Percentiles rank a stretch among this genome's conserved stretches.
These are phyloP conservation scores for Magnolia kwangsiensis DNA, from an alignment of 164 flowering plant genomes.

Conservation along the genomic window DNA sequence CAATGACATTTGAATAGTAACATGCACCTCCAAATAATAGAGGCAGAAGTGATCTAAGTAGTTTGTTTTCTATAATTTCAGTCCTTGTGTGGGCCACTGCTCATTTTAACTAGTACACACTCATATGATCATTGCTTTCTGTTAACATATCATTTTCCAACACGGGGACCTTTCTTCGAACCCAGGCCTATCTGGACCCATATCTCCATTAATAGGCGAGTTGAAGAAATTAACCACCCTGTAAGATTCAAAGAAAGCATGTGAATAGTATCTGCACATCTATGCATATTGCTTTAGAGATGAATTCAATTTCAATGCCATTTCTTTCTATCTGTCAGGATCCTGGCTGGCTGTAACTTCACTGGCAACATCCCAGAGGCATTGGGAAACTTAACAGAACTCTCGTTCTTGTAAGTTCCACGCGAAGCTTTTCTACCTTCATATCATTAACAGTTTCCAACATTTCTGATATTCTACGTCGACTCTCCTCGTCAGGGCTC, in stretches of 20 bases:
- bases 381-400: slow-evolving; percentile 60
- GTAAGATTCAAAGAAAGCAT: slow-evolving; percentile 38
- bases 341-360: slow-evolving; percentile 81
- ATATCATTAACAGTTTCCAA: not conserved
- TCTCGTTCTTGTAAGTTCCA: slow-evolving; percentile 73
- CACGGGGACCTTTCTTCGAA: slow-evolving; percentile 80
- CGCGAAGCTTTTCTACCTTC: not conserved
- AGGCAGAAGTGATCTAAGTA: no score
- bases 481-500: slow-evolving; percentile 50
- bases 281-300: not conserved
- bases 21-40: not conserved
- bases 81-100: not conserved
- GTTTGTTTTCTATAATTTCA: no score
- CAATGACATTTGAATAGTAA: not conserved
- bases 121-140: no score
- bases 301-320: not conserved
- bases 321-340: slow-evolving; percentile 38
- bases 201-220: slow-evolving; percentile 61
- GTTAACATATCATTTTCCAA: no score
- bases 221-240: slow-evolving; percentile 54
- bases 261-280: not conserved
- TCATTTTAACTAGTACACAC: not conserved
- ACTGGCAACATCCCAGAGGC: slow-evolving; percentile 67
- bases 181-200: slow-evolving; percentile 54
- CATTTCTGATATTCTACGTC: not conserved